Evolutionary conservation across 2,329 filamentous ascomycete genomes (phyloP).

Genomic region (Colletotrichum sp.): DNA sequence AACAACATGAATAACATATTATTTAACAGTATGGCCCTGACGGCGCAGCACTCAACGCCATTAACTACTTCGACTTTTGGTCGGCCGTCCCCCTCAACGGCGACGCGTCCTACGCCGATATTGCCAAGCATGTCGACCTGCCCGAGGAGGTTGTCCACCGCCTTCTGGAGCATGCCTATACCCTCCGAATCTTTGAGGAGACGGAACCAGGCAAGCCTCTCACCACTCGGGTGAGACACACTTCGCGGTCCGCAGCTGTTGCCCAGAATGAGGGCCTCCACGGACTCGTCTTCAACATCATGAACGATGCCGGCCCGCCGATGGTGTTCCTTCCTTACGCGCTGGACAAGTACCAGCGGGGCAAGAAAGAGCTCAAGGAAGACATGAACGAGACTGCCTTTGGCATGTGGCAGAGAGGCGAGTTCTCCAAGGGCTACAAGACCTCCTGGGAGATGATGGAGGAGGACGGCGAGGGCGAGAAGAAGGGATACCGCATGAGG

Average conservation of each 20-base stretch:
- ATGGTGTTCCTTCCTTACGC: conserved; percentile 38
- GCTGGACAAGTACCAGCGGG: conserved; percentile 34
- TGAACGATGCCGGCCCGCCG: conserved; percentile 42
- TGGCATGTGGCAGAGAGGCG: conserved; percentile 36
- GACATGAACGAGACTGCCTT: conserved; percentile 41
- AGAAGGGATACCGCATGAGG: conserved; percentile 40
- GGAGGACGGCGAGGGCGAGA: conserved; percentile 42
- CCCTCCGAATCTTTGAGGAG: conserved; percentile 41
- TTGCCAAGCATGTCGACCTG: conserved; percentile 40
- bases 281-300: conserved; percentile 39
- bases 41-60: conserved; percentile 46
- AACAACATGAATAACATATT: background rate
- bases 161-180: conserved; percentile 41
- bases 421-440: conserved; percentile 30
- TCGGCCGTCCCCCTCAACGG: conserved; percentile 52
- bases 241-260: conserved; percentile 41
- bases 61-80: conserved; percentile 60
- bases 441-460: conserved; percentile 45
- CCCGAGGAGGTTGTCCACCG: conserved; percentile 42
- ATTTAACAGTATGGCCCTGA: conserved; percentile 44
- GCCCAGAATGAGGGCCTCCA: conserved; percentile 34
- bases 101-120: conserved; percentile 45
- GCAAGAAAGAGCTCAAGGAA: conserved; percentile 33
- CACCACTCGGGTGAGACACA: conserved; percentile 35
- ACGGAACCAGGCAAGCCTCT: conserved; percentile 20